A percentile compares a stretch with the other conserved stretches of the same genome.
phyloP scores from a whole-genome alignment of 306 rosid species.

The Malus sieversii region DNA sequence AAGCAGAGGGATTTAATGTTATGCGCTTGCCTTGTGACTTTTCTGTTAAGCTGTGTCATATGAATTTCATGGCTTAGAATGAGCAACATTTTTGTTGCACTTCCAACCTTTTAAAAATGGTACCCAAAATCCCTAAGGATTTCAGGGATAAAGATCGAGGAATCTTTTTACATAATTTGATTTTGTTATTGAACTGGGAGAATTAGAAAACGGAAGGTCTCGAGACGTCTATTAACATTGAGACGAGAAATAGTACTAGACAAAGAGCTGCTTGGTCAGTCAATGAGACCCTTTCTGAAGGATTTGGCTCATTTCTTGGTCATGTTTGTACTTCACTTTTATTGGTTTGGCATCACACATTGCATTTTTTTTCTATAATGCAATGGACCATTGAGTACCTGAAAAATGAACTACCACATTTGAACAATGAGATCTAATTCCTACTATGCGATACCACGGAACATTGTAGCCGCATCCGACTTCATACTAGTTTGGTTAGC shows the following conservation, averaged over 20 bases:
- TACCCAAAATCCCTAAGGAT: not conserved
- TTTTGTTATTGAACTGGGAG: not conserved
- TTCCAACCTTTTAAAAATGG: not conserved
- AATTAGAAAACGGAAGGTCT: no score
- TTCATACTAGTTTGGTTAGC: no score
- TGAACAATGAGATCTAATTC: no score
- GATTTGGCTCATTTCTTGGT: not conserved
- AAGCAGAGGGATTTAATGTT: not conserved
- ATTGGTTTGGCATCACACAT: not conserved
- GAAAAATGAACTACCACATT: no score
- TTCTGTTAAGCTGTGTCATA: not conserved
- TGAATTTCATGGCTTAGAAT: not conserved
- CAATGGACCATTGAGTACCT: no score
- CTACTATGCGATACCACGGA: no score
- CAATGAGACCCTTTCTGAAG: not conserved
- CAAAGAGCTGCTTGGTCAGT: not conserved
- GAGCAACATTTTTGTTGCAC: not conserved
- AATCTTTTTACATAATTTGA: not conserved
- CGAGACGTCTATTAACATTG: not conserved
- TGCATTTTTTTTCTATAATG: not conserved
- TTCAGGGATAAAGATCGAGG: not conserved
- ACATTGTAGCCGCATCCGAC: no score
- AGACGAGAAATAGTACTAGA: not conserved
- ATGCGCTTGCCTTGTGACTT: not conserved
- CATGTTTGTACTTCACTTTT: no score